These are phyloP conservation scores for Flaveria bidentis DNA, from an alignment of 129 eudicot genomes.

Conservation along the genomic window DNA sequence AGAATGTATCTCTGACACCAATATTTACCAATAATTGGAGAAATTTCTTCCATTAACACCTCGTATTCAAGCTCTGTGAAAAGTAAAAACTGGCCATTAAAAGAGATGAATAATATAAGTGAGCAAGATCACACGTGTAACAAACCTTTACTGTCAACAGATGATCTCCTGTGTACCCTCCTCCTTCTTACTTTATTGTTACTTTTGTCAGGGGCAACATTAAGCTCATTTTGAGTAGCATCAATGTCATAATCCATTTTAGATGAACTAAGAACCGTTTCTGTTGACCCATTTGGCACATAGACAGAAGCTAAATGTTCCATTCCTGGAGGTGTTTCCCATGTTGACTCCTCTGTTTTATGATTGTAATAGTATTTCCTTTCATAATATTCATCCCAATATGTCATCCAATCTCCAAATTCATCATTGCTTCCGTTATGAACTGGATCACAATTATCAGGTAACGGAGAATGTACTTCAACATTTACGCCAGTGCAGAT, in stretches of 20 bases:
- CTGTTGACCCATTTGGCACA: conserved; percentile 19
- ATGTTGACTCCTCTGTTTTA: conserved; percentile 68
- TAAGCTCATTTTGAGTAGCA: conserved; percentile 12
- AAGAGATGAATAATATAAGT: not conserved
- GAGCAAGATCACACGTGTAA: conserved; percentile 4
- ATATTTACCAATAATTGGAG: conserved; percentile 63
- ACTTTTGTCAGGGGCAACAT: conserved; percentile 30
- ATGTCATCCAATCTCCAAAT: conserved; percentile 62
- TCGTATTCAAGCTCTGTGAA: conserved; percentile 38
- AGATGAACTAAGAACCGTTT: conserved; percentile 22
- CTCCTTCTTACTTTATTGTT: conserved; percentile 58
- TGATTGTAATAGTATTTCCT: conserved; percentile 67
- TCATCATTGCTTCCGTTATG: conserved; percentile 24
- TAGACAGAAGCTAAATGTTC: conserved; percentile 36
- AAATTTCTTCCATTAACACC: conserved; percentile 38
- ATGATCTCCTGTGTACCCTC: conserved; percentile 38
- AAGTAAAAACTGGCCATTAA: conserved; percentile 12
- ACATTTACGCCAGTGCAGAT: conserved; percentile 18
- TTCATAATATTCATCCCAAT: conserved; percentile 66
- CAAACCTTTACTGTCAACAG: conserved; percentile 52
- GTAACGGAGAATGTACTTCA: conserved; percentile 25
- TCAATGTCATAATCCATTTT: conserved; percentile 24
- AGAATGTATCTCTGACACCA: conserved; percentile 80
- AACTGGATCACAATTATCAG: conserved; percentile 30
- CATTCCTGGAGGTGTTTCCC: conserved; percentile 81